Evolutionary conservation across 2,329 filamentous ascomycete genomes (phyloP).

Genomic region (Eutypella sp.): DNA sequence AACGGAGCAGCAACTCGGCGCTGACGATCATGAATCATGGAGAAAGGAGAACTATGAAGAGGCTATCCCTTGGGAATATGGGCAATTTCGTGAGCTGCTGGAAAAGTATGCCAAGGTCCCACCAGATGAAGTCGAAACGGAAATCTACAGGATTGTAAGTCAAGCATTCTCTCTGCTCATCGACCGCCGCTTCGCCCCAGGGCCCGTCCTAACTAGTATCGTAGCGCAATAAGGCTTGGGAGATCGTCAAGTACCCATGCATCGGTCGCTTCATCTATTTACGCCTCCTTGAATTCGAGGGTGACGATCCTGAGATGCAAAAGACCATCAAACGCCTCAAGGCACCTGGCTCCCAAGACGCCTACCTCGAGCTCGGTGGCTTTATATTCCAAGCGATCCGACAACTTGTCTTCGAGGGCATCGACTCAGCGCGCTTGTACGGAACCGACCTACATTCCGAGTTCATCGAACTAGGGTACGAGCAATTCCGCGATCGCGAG

Average conservation of each 20-base stretch:
- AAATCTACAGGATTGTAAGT: background rate
- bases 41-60: background rate
- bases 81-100: background rate
- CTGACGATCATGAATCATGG: background rate
- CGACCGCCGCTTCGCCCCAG: background rate
- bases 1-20: background rate
- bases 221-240: background rate
- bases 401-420: background rate
- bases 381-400: background rate
- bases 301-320: background rate
- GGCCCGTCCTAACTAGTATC: background rate
- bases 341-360: background rate
- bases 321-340: background rate
- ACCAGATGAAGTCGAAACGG: background rate
- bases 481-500: background rate
- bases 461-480: background rate
- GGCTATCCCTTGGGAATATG: background rate
- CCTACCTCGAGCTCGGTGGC: background rate
- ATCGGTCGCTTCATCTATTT: background rate
- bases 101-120: background rate
- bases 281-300: background rate
- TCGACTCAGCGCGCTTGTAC: background rate
- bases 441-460: background rate
- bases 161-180: background rate
- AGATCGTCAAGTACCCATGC: background rate